A percentile compares a stretch with the other conserved stretches of the same genome.
Conservation (phyloP, 352 stramenopile species). For the Phytophthora pistaciae region DNA sequence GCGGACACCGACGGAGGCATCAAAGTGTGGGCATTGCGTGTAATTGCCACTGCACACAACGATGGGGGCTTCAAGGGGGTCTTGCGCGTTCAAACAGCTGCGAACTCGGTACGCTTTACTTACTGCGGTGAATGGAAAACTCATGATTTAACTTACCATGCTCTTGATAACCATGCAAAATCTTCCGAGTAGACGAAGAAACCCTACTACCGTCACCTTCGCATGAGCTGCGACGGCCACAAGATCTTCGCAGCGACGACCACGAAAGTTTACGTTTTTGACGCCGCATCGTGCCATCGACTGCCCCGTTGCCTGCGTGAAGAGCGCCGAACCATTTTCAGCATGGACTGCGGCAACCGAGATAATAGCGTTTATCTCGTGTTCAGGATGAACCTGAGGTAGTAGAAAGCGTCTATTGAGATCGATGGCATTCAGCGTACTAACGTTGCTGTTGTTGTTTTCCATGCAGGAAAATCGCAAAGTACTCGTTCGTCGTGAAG, state of each 20-base stretch:
- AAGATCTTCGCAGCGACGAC: slow-evolving; percentile 44
- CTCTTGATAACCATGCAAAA: background rate
- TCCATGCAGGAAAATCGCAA: slow-evolving; percentile 38
- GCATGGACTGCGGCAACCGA: slow-evolving; percentile 35
- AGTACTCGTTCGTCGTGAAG: slow-evolving; percentile 39
- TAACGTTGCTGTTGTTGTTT: background rate
- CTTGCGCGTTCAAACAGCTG: slow-evolving; percentile 56
- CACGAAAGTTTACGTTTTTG: slow-evolving; percentile 42
- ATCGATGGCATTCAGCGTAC: background rate
- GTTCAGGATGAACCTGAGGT: slow-evolving; percentile 43
- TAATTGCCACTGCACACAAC: slow-evolving; percentile 27
- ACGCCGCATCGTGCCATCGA: slow-evolving; percentile 44
- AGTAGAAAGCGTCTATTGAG: background rate
- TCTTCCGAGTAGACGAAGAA: slow-evolving; percentile 35
- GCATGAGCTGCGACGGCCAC: slow-evolving; percentile 41
- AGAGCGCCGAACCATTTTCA: slow-evolving; percentile 32
- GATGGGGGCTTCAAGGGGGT: slow-evolving; percentile 54
- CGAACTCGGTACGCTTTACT: slow-evolving; percentile 30
- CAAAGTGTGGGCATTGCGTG: slow-evolving; percentile 60
- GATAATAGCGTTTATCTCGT: slow-evolving; percentile 44
- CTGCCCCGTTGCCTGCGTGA: slow-evolving; percentile 37
- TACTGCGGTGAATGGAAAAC: background rate
- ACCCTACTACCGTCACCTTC: slow-evolving; percentile 44
- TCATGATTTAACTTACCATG: background rate
- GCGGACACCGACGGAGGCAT: slow-evolving; percentile 59